These are phyloP conservation scores for Leishmania gerbilli DNA, from an alignment of 208 protist genomes.

Conservation along the genomic window DNA sequence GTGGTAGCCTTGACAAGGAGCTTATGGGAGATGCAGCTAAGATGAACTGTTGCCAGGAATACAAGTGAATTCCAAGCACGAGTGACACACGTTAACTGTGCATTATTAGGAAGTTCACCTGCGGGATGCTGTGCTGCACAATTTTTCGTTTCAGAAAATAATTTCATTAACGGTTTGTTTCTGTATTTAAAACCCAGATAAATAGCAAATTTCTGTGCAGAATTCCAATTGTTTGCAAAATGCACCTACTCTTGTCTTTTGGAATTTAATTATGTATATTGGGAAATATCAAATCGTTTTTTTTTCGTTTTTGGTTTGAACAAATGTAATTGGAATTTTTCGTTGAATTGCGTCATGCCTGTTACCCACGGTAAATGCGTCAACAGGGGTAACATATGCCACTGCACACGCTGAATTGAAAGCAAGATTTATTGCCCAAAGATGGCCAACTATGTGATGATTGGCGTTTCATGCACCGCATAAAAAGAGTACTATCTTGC, in stretches of 20 bases:
- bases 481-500: slow-evolving; percentile 4
- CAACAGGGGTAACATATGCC: not conserved
- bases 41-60: not conserved
- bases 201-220: not conserved
- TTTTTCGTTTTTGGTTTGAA: not conserved
- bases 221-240: not conserved
- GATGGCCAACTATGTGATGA: not conserved
- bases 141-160: not conserved
- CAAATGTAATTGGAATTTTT: not conserved
- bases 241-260: not conserved
- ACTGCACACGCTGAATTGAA: not conserved
- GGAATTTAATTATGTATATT: not conserved
- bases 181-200: not conserved
- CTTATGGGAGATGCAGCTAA: not conserved
- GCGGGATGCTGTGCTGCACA: not conserved
- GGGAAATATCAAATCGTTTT: not conserved
- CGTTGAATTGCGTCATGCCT: not conserved
- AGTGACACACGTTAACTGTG: not conserved
- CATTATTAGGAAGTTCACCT: not conserved
- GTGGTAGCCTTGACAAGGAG: not conserved
- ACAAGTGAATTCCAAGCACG: not conserved
- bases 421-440: not conserved
- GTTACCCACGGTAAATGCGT: not conserved
- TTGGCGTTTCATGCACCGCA: not conserved
- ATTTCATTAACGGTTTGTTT: not conserved